A percentile compares a stretch with the other conserved stretches of the same genome.
Conservation (phyloP, 331 rosid species). For the Dryas integrifolia region DNA sequence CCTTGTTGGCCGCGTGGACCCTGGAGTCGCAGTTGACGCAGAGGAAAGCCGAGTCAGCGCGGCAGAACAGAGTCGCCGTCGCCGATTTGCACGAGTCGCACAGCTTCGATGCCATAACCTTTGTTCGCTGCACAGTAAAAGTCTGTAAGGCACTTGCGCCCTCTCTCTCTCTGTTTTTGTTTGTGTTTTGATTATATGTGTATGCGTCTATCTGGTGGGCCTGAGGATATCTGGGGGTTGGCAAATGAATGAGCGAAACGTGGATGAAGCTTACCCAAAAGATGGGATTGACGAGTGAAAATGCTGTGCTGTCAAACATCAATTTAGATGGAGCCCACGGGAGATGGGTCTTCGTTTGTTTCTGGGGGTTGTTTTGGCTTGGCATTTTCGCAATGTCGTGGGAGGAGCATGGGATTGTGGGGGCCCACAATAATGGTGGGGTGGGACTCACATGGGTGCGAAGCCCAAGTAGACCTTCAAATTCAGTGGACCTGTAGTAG, state of each 20-base stretch:
- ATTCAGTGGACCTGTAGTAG: no score
- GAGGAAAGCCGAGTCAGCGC: conserved; percentile 89
- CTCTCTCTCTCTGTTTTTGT: not conserved
- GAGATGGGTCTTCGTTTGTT: not conserved
- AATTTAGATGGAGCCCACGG: not conserved
- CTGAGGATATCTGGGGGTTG: conserved; percentile 26
- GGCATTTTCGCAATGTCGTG: not conserved
- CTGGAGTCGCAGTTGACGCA: conserved; percentile 69
- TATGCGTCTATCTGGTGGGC: conserved; percentile 50
- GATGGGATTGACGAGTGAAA: not conserved
- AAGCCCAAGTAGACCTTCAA: no score
- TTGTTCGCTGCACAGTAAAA: not conserved
- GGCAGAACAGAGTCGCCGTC: conserved; percentile 72
- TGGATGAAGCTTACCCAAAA: conserved; percentile 60
- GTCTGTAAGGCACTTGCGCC: not conserved
- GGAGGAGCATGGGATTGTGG: not conserved
- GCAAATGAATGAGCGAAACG: conserved; percentile 33
- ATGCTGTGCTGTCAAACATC: not conserved
- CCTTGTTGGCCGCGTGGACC: conserved; percentile 89
- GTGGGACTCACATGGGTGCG: not conserved
- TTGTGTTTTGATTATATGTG: not conserved
- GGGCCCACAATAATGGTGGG: not conserved
- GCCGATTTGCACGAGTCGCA: conserved; percentile 94
- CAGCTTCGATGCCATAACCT: conserved; percentile 75
- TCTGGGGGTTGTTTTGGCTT: not conserved